Evolutionary conservation across 345 rosid genomes (phyloP).

Genomic region (Iberis pinnata): DNA sequence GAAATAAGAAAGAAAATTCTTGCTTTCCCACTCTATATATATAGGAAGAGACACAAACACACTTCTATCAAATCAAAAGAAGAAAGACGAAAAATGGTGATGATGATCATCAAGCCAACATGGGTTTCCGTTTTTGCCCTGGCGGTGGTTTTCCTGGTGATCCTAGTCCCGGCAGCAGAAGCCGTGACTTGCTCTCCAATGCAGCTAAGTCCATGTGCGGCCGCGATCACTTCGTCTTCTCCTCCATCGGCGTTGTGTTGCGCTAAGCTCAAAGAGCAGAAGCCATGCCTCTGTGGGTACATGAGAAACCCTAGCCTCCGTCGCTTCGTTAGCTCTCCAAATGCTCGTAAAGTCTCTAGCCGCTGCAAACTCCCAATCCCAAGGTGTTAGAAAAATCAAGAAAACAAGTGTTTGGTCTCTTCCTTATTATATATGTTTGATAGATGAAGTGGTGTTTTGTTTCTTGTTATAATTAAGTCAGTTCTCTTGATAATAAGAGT

Average conservation of each 20-base stretch:
- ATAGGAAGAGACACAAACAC: slow-evolving; percentile 28
- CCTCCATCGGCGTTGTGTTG: slow-evolving; percentile 70
- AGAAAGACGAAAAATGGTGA: slow-evolving; percentile 8
- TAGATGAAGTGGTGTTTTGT: too few relatives aligned
- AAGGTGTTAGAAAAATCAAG: slow-evolving; percentile 41
- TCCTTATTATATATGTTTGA: not conserved
- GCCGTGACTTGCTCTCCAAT: slow-evolving; percentile 75
- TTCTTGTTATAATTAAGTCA: not conserved
- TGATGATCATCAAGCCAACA: slow-evolving; percentile 39
- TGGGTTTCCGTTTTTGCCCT: slow-evolving; percentile 35
- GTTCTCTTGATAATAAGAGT: slow-evolving; percentile 14
- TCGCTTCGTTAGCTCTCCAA: slow-evolving; percentile 66
- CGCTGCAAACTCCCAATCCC: slow-evolving; percentile 84
- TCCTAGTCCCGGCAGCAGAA: slow-evolving; percentile 36
- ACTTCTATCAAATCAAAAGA: slow-evolving; percentile 13
- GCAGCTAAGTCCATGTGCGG: slow-evolving; percentile 73
- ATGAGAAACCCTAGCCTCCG: slow-evolving; percentile 62
- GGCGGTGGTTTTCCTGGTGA: slow-evolving; percentile 32
- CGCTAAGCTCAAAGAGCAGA: slow-evolving; percentile 68
- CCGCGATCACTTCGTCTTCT: slow-evolving; percentile 62
- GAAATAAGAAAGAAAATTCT: too few relatives aligned
- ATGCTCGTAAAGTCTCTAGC: slow-evolving; percentile 82
- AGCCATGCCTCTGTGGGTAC: slow-evolving; percentile 88
- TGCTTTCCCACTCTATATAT: slow-evolving; percentile 30
- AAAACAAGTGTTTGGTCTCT: not conserved